These are phyloP conservation scores for Cicer judaicum DNA, from an alignment of 306 rosid species.

Conservation along the genomic window DNA sequence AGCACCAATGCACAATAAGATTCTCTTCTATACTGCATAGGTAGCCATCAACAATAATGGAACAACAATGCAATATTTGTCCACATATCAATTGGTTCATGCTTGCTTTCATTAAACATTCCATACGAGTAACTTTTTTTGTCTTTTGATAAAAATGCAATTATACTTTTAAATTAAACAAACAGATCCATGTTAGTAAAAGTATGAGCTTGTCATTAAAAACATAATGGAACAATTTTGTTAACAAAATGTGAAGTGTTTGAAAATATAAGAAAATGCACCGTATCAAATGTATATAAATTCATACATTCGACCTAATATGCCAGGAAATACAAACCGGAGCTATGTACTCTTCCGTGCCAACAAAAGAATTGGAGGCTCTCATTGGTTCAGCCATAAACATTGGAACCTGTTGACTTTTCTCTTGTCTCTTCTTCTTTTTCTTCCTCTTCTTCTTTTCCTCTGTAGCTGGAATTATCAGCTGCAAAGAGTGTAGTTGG, in stretches of 20 bases:
- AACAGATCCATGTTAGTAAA: background rate
- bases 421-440: slow-evolving; percentile 54
- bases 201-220: background rate
- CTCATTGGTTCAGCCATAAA: slow-evolving; percentile 98
- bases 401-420: slow-evolving; percentile 65
- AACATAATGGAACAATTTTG: background rate
- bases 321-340: slow-evolving; percentile 68
- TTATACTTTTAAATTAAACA: background rate
- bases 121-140: background rate
- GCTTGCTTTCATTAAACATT: slow-evolving; percentile 1
- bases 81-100: background rate
- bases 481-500: slow-evolving; percentile 55
- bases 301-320: background rate
- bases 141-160: background rate
- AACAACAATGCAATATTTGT: background rate
- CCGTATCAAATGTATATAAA: background rate
- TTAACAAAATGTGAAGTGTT: background rate
- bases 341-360: slow-evolving; percentile 99
- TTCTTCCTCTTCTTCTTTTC: slow-evolving; percentile 62
- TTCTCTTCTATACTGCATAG: background rate
- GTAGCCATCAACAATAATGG: slow-evolving; percentile 1
- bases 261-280: slow-evolving; percentile 5
- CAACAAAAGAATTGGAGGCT: slow-evolving; percentile 98
- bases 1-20: background rate
- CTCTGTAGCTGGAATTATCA: slow-evolving; percentile 60